Evolutionary conservation across 805 yeast species (phyloP), one percentile per base, ranked within the genome.

Genomic region (Starmerella etchellsii): DNA sequence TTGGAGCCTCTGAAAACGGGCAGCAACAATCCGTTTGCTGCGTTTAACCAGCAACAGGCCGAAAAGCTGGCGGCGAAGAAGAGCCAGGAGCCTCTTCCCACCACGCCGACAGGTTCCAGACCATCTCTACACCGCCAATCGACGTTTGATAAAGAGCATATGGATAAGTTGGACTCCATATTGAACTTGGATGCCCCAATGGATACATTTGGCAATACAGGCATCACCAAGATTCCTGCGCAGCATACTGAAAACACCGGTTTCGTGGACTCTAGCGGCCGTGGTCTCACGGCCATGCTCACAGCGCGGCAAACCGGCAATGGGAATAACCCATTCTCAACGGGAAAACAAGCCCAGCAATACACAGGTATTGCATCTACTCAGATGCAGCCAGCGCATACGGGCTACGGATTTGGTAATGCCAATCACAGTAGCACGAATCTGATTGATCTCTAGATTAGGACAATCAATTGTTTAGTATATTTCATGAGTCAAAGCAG

Each of bases 401-500:
- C 97, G 2, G 97, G 97, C 2, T 85, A 76, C 56, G 97, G 97
- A 1, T 87, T 87, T 61, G 96, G 96, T 36, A 87, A 85, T 52
- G 83, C 77, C 47, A 62, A 60, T 30, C 50, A 27, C 56, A 55
- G 43, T 60, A 59, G 46, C 38, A 48, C 54, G 39, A 56, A 50
- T 37, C 48, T 58, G 42, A 57, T 58, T 37, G 62, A 58, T 36
- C 32, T 58, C 26, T 58, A 46, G 27, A 20, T 8, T 8, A 24
- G 8, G n/a, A n/a, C n/a, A n/a, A n/a, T n/a, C n/a, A n/a, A n/a
- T n/a, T n/a, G n/a, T n/a, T n/a, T n/a, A n/a, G n/a, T n/a, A n/a
- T n/a, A n/a, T n/a, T n/a, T n/a, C n/a, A n/a, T n/a, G n/a, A n/a
- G n/a, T n/a, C n/a, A n/a, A n/a, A n/a, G n/a, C n/a, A n/a, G n/a